Base-by-base conservation (phyloP, 2,329 filamentous ascomycete genomes). In the Beauveria sp. region DNA sequence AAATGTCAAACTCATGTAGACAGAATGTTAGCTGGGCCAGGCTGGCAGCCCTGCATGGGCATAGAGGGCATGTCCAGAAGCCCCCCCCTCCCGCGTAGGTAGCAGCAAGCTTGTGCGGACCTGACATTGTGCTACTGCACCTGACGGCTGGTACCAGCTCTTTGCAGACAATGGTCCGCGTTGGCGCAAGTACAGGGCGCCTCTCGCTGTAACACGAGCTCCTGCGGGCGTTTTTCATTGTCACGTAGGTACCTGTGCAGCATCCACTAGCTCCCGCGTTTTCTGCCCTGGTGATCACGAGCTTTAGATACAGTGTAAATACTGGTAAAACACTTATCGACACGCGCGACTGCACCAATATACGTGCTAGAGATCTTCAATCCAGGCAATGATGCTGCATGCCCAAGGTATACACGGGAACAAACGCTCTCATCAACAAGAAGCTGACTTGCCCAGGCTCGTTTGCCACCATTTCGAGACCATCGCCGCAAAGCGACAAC, bases 271-370 rank as follows among this genome's bases (percentile, higher is more conserved):
- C 34, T 16, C 14, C 31, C 12, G 34, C 34, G 34, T 16, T 38
- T 38, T 38, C 45, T 26, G 31, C 55, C 43, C 56, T 59, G 46
- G 38, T 59, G 56, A 59, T 59, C 56, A 24, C 22, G 31, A 43
- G 26, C 45, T 28, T 20, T 12, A 14, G 10, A 14, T 34, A 14
- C 31, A 12, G 14, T 16, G 14, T 34, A 12, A 12, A 12, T 10
- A 38, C 14, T 5, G n/a, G 12, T 14, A 45, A 18, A 31, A 9
- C 34, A 40, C 24, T 46, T 26, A 56, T 56, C 53, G 53, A 56
- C 53, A 34, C n/a, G 31, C 20, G 5, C 10, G 12, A n/a, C 26
- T 20, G 42, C 40, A 56, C 28, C 2, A 3, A 31, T 24, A 28
- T 10, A 18, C 31, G 22, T 42, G 34, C 31, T 18, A 42, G 42